phyloP scores from a whole-genome alignment of 1,284 basidiomycete genomes.

The Apiotrichum brassicae region DNA sequence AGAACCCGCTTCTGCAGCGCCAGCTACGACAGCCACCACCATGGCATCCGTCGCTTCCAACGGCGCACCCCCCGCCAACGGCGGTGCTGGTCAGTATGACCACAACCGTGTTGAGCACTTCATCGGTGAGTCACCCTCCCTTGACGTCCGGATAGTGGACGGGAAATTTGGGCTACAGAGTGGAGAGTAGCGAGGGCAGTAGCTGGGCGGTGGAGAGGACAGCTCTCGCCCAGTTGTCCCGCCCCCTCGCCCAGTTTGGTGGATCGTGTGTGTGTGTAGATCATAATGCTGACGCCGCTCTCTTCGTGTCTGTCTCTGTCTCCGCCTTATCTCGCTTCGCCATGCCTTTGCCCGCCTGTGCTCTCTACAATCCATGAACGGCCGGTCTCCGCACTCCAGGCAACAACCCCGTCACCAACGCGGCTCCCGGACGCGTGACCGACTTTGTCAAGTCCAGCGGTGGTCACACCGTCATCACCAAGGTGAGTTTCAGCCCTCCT shows the following conservation, averaged over 20 bases:
- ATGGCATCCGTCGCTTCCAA: conserved; percentile 28
- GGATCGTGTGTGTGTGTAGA: no score
- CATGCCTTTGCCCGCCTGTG: no score
- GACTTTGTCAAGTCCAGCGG: conserved; percentile 90
- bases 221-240: no score
- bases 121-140: conserved; percentile 53
- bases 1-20: no score
- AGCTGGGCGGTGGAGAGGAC: no score
- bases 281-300: neutral
- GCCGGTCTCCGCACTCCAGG: conserved; percentile 53
- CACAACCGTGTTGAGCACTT: conserved; percentile 71
- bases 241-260: no score
- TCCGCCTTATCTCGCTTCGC: no score
- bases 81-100: conserved; percentile 38
- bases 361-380: no score
- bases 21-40: conserved; percentile 6
- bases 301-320: neutral
- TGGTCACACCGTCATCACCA: conserved; percentile 98
- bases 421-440: conserved; percentile 67
- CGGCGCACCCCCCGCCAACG: conserved; percentile 11
- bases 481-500: no score
- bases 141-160: no score
- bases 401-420: conserved; percentile 82
- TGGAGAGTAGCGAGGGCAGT: no score
- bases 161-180: no score